Conservation (phyloP, 352 stramenopile genomes). For the Globisporangium nagaii region DNA sequence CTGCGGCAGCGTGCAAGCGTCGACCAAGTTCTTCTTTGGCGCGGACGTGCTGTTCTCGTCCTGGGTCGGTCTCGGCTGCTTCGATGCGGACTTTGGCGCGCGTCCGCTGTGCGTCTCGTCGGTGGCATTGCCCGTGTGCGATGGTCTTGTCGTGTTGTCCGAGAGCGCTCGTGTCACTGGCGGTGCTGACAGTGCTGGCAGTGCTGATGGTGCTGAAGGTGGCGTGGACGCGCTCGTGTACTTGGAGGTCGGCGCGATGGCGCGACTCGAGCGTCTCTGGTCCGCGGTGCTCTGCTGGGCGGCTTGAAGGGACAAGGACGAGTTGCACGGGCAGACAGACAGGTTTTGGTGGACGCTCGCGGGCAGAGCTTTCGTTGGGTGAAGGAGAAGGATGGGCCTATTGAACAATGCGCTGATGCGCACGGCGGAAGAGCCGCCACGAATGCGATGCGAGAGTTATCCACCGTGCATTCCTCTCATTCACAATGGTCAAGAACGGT, state of each 20-base stretch:
- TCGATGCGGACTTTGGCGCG: slow-evolving; percentile 7
- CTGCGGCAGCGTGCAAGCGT: not conserved
- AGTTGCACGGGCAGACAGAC: no score
- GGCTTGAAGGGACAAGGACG: not conserved
- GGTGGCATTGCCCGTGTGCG: not conserved
- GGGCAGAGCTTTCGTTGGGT: no score
- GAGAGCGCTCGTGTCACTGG: not conserved
- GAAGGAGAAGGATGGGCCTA: no score
- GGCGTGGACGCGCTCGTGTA: slow-evolving; percentile 13
- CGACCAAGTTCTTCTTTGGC: slow-evolving; percentile 13
- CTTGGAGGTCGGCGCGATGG: slow-evolving; percentile 10
- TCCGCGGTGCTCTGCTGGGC: not conserved
- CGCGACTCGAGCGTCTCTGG: slow-evolving; percentile 8
- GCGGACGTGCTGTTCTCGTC: slow-evolving; percentile 14
- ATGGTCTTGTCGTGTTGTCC: slow-evolving; percentile 11
- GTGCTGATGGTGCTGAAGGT: not conserved
- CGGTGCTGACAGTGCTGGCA: no score
- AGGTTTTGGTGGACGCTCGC: no score
- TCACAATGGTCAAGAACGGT: no score
- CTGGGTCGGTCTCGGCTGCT: slow-evolving; percentile 4
- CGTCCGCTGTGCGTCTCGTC: slow-evolving; percentile 3
- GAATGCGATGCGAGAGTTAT: no score
- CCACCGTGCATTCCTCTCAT: no score
- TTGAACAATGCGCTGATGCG: no score
- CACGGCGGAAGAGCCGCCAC: no score